These are phyloP conservation scores for Linnemannia exigua DNA, from an alignment of 192 early-diverging fungal genomes.

Conservation along the genomic window DNA sequence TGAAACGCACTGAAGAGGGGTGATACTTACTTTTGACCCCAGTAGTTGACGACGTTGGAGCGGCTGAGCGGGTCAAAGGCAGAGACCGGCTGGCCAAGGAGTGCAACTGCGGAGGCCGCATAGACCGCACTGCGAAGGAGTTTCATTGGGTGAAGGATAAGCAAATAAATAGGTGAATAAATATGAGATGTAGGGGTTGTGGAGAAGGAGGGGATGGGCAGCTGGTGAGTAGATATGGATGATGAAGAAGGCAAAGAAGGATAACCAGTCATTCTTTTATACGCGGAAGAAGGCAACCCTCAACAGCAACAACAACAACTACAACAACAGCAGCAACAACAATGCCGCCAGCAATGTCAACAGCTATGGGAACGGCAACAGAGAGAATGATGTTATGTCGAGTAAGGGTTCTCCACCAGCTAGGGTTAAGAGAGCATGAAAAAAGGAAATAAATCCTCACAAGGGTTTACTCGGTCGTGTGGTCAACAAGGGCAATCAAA, in stretches of 20 bases:
- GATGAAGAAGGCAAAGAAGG: no score
- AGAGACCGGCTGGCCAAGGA: background rate
- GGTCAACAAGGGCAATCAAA: no score
- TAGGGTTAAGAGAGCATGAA: no score
- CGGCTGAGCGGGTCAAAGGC: slow-evolving; percentile 29
- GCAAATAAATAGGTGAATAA: background rate
- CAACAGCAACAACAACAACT: background rate
- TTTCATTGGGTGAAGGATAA: background rate
- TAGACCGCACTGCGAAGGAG: background rate
- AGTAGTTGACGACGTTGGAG: slow-evolving; percentile 47
- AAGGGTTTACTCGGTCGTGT: no score
- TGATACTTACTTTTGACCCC: slow-evolving; percentile 48
- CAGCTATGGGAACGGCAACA: no score
- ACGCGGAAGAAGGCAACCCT: background rate
- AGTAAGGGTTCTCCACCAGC: no score
- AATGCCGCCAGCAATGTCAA: background rate
- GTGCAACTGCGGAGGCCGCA: background rate
- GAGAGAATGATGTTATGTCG: no score
- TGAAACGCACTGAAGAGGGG: background rate
- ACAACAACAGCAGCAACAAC: background rate
- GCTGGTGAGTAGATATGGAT: background rate
- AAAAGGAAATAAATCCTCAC: no score
- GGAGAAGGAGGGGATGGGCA: background rate
- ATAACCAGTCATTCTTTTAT: background rate
- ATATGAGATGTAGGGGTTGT: background rate